phyloP scores from a whole-genome alignment of 441 rosid genomes.

The Sinapis alba region DNA sequence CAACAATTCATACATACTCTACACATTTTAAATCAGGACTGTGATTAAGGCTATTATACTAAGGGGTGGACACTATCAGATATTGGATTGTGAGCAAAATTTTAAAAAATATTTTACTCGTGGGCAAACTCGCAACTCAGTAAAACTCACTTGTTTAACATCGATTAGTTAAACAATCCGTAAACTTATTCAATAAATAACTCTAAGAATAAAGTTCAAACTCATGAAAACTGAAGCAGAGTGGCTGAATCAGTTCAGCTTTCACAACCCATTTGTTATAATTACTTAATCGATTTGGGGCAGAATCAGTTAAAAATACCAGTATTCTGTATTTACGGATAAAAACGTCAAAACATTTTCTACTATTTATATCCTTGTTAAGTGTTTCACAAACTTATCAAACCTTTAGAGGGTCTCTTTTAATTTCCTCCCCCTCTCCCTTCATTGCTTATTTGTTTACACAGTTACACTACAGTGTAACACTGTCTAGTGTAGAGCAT shows the following conservation, averaged over 20 bases:
- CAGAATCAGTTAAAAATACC: not conserved
- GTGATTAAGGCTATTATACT: too few species aligned
- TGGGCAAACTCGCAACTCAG: not conserved
- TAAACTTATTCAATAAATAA: not conserved
- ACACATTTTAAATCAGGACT: too few species aligned
- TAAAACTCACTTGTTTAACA: not conserved
- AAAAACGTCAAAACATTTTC: not conserved
- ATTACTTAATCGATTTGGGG: not conserved
- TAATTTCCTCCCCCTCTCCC: not conserved
- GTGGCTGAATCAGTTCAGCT: not conserved
- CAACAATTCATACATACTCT: too few species aligned
- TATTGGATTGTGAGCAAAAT: too few species aligned
- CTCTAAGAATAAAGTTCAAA: not conserved
- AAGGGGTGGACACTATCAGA: too few species aligned
- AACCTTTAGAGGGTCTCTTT: not conserved
- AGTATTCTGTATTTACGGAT: not conserved
- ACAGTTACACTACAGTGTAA: not conserved
- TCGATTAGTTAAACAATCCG: not conserved
- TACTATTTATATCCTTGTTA: not conserved
- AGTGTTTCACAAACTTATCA: not conserved
- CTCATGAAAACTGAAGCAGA: not conserved
- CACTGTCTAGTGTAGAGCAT: not conserved
- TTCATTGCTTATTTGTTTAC: too few species aligned
- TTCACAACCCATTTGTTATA: not conserved
- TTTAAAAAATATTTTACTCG: too few species aligned